Conservation (phyloP, 1,284 basidiomycete genomes). For the Puccinia triticina region DNA sequence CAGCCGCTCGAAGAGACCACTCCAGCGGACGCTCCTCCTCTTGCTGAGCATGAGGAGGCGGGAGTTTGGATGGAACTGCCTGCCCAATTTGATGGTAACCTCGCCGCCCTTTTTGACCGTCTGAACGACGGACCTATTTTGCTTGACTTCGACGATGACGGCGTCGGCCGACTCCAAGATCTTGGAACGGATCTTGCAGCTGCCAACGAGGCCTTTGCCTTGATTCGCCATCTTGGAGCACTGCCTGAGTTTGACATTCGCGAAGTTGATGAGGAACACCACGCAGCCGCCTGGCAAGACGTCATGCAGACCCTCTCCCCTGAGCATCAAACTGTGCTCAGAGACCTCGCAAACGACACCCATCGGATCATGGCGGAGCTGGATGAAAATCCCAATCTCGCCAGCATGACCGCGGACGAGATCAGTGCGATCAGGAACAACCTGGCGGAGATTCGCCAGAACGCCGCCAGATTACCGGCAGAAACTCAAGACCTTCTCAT, state of each 20-base stretch:
- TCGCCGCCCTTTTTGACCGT: background rate
- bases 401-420: background rate
- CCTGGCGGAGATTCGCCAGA: background rate
- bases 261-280: background rate
- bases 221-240: no score
- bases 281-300: background rate
- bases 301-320: background rate
- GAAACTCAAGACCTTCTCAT: background rate
- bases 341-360: background rate
- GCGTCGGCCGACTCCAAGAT: background rate
- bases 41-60: background rate
- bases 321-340: background rate
- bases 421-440: background rate
- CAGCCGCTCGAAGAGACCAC: background rate
- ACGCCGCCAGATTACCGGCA: background rate
- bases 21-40: background rate
- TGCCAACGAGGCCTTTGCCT: no score
- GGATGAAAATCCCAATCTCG: background rate
- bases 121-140: background rate
- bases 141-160: background rate
- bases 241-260: background rate
- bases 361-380: background rate
- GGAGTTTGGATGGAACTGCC: background rate
- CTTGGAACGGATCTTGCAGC: no score
- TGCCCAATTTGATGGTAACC: background rate